Base-by-base conservation (phyloP, 805 yeast species). In the Kuraishia piskuri region DNA sequence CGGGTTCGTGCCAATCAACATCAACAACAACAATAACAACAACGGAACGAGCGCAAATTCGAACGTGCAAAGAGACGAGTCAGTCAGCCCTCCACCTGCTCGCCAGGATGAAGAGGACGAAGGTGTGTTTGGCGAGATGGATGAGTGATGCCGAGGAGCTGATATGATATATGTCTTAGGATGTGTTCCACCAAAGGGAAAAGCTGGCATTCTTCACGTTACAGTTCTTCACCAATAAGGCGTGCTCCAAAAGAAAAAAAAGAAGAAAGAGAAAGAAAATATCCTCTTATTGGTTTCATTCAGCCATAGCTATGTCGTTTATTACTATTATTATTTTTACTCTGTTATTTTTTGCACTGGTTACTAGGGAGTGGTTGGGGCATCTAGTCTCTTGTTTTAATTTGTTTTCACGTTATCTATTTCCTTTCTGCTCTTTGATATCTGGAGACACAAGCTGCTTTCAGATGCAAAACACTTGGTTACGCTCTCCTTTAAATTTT, bases 91-190 rank as follows among this genome's bases (percentile, higher is more conserved):
- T 12, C 40, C 40, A 8, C 40, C 40, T 31, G 40, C 40, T 4
- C 40, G 40, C 17, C 40, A 31, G 40, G 40, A 31, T 31, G 40
- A 31, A n/a, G 48, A 52, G 20, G 69, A 68, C 37, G 67, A 62
- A 12, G 65, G 69, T 12, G 69, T 72, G 10, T 67, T 72, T 57
- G 76, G 75, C 12, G 63, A 64, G 22, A 66, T 70, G 73, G 75
- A 70, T 64, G 40, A 31, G 40, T 31, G 40, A 31, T 12, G 31
- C 31, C 10, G 31, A 25, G 31, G 14, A 31, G 40, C 40, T 31
- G 40, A 31, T 12, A 7, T 8, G 3, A 5, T 31, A 31, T n/a
- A 31, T 12, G 7, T n/a, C n/a, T n/a, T n/a, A n/a, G n/a, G n/a
- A n/a, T n/a, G n/a, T n/a, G n/a, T n/a, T n/a, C n/a, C n/a, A n/a